Percentiles rank a stretch among this genome's conserved stretches.
Evolutionary conservation across 371 early-diverging fungal species (phyloP).

Genomic region (Lichtheimia corymbifera): DNA sequence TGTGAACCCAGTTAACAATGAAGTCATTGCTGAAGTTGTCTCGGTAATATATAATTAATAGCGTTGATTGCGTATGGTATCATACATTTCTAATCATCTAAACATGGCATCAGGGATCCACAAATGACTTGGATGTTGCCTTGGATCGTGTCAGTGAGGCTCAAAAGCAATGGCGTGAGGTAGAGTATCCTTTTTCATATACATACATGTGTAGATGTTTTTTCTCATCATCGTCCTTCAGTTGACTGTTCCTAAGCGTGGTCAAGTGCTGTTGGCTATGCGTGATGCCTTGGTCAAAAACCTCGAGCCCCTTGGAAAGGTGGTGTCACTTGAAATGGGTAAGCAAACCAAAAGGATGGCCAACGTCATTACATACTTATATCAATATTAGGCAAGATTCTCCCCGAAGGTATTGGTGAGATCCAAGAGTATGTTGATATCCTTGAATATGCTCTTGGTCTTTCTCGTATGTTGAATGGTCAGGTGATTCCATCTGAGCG

Average conservation of each 20-base stretch:
- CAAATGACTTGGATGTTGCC: slow-evolving; percentile 43
- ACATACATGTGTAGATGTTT: not conserved
- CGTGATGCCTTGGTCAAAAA: slow-evolving; percentile 80
- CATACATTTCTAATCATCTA: too few species aligned
- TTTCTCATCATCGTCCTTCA: slow-evolving; percentile 9
- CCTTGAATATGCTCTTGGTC: slow-evolving; percentile 90
- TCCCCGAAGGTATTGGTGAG: slow-evolving; percentile 94
- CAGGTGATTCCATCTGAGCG: slow-evolving; percentile 91
- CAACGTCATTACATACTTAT: not conserved
- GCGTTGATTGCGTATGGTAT: too few species aligned
- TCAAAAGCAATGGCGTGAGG: slow-evolving; percentile 73
- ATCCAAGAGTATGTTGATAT: slow-evolving; percentile 98
- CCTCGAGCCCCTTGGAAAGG: slow-evolving; percentile 77
- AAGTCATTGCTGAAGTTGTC: slow-evolving; percentile 81
- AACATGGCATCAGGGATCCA: slow-evolving; percentile 33
- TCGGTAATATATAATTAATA: slow-evolving; percentile 51
- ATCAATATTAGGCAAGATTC: slow-evolving; percentile 66
- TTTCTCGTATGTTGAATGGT: slow-evolving; percentile 87
- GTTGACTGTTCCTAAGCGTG: slow-evolving; percentile 90
- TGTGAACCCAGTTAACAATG: slow-evolving; percentile 86
- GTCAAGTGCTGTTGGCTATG: slow-evolving; percentile 93
- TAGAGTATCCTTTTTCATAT: slow-evolving; percentile 14
- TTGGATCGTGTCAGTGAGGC: slow-evolving; percentile 64
- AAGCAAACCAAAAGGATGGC: not conserved
- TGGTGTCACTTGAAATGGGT: slow-evolving; percentile 95